Conservation (phyloP, 1,284 basidiomycete genomes). For the Leccinum fuscescens region DNA sequence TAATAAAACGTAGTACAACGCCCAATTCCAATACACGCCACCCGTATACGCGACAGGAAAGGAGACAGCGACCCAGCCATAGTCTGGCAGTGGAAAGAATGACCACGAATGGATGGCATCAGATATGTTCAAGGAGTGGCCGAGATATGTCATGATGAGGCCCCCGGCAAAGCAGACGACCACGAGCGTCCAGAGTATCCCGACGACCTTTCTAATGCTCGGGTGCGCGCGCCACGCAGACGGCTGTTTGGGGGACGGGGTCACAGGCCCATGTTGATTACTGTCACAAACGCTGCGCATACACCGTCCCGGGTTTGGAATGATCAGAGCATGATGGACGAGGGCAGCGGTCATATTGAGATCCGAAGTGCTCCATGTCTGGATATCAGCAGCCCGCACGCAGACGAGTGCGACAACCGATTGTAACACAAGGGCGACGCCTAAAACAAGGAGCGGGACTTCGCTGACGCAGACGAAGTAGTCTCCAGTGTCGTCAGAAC, state of each 20-base stretch:
- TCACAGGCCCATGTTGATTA: too few species aligned
- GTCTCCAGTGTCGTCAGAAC: too few species aligned
- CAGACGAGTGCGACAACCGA: too few species aligned
- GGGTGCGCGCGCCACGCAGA: slow-evolving; percentile 31
- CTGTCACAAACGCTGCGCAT: too few species aligned
- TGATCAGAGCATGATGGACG: too few species aligned
- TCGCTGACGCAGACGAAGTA: too few species aligned
- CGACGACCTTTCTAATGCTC: slow-evolving; percentile 18
- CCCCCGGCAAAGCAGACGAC: slow-evolving; percentile 25
- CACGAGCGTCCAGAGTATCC: slow-evolving; percentile 24
- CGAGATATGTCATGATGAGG: slow-evolving; percentile 15
- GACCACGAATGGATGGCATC: slow-evolving; percentile 18
- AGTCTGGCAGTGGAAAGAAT: slow-evolving; percentile 22
- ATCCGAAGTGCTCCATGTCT: too few species aligned
- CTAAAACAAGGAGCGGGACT: too few species aligned
- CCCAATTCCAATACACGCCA: slow-evolving; percentile 26
- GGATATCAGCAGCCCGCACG: too few species aligned
- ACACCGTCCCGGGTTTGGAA: too few species aligned
- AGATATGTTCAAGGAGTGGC: slow-evolving; percentile 11
- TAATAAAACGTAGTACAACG: slow-evolving; percentile 28
- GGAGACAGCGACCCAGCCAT: slow-evolving; percentile 18
- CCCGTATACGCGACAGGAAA: slow-evolving; percentile 16
- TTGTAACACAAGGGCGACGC: too few species aligned
- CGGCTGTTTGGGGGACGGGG: neutral
- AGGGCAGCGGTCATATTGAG: too few species aligned